phyloP scores from a whole-genome alignment of 2,329 filamentous ascomycete genomes.

The Tolypocladium tundrense region DNA sequence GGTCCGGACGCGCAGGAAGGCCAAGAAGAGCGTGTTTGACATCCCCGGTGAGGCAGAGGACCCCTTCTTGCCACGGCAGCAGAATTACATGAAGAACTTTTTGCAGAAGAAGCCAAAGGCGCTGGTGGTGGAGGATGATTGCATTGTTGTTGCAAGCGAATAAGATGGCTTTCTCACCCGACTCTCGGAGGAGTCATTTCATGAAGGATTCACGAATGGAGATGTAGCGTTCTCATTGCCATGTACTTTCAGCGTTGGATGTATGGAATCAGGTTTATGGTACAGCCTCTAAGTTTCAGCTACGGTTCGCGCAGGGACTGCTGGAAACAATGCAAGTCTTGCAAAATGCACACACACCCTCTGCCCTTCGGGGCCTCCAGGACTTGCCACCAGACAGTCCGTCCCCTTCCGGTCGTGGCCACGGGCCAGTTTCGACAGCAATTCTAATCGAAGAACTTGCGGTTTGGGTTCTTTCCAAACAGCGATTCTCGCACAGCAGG shows the following conservation, averaged over 20 bases:
- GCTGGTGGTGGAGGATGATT: constrained; percentile 4
- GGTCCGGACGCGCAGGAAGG: constrained; percentile 53
- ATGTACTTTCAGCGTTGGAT: background rate
- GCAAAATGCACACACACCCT: constrained; percentile 6
- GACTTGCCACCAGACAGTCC: background rate
- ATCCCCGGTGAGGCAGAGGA: constrained; percentile 23
- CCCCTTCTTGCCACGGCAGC: constrained; percentile 30
- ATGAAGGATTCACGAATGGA: background rate
- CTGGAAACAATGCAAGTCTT: constrained; percentile 14
- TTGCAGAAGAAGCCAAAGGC: constrained; percentile 17
- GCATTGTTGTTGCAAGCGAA: constrained; percentile 11
- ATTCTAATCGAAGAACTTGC: constrained; percentile 85
- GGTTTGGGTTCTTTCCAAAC: constrained; percentile 91
- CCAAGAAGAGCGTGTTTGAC: constrained; percentile 43
- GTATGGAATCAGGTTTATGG: constrained; percentile 8
- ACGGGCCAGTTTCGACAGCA: background rate
- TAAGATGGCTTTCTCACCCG: background rate
- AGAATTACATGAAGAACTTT: constrained; percentile 40
- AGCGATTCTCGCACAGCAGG: constrained; percentile 76
- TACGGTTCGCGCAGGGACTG: constrained; percentile 11
- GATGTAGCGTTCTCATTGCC: background rate
- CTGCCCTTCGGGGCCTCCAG: background rate
- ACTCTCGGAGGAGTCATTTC: background rate
- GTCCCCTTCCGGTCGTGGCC: background rate
- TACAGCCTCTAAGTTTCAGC: constrained; percentile 24